Evolutionary conservation across 2,329 filamentous ascomycete genomes (phyloP).

Genomic region (Diaporthe citri): DNA sequence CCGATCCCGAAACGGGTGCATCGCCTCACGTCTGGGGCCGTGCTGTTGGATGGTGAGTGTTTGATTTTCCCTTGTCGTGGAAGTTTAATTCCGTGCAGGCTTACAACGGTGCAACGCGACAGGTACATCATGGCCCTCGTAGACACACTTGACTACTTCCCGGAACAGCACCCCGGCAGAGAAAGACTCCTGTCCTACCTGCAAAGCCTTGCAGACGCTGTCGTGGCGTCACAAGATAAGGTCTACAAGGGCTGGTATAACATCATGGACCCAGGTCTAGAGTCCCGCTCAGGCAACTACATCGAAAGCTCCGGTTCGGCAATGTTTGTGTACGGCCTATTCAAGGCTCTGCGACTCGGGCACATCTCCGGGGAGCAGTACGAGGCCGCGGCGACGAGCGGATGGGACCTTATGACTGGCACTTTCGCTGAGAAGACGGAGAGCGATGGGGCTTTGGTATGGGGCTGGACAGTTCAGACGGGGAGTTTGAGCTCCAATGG

Average conservation of each 20-base stretch:
- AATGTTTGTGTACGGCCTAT: slow-evolving; percentile 53
- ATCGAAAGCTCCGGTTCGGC: slow-evolving; percentile 52
- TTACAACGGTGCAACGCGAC: background rate
- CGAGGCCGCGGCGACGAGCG: slow-evolving; percentile 6
- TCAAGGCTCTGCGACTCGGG: slow-evolving; percentile 51
- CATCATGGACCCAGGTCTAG: slow-evolving; percentile 46
- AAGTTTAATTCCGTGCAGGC: background rate
- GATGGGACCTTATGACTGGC: slow-evolving; percentile 5
- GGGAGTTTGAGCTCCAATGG: slow-evolving; percentile 11
- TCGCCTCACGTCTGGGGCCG: slow-evolving; percentile 64
- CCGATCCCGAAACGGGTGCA: slow-evolving; percentile 59
- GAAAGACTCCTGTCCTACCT: slow-evolving; percentile 4
- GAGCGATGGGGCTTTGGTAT: background rate
- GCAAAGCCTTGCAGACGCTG: slow-evolving; percentile 8
- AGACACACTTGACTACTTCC: slow-evolving; percentile 49
- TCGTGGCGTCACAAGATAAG: background rate
- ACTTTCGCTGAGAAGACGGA: slow-evolving; percentile 18
- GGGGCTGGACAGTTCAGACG: slow-evolving; percentile 3
- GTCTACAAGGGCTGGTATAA: slow-evolving; percentile 53
- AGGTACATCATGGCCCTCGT: slow-evolving; percentile 48
- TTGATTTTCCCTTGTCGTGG: background rate
- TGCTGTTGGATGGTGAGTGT: slow-evolving; percentile 52
- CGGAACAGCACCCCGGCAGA: slow-evolving; percentile 16
- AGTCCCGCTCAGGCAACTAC: slow-evolving; percentile 47
- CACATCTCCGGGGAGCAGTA: slow-evolving; percentile 41